Evolutionary conservation across 306 rosid genomes (phyloP), one percentile per base, ranked within the genome.

Genomic region (Echinosophora koreensis): DNA sequence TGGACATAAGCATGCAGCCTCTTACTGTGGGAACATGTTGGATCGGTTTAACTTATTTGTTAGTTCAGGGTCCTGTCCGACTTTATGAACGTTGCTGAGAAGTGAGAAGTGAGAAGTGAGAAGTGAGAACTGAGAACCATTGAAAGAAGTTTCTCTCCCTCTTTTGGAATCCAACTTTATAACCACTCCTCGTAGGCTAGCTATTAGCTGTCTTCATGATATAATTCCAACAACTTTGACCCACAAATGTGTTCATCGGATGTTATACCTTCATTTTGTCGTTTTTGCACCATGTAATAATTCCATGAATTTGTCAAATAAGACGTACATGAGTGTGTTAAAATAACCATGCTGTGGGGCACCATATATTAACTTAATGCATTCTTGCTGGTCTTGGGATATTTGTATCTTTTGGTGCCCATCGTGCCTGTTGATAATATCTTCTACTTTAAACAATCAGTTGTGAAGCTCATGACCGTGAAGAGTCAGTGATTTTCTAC

Each of bases 191-290:
- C 42, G 5, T 35, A 5, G 0, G 38, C 42, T 38, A 39, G 46
- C 46, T 39, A 49, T 49, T 35, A 75, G 80, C 80, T 75, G 80
- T 50, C 72, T 63, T 14, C 80, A 63, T 50, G 64, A 75, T 75
- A 6, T 50, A 0, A 46, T 62, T 62, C 72, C 8, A 74, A 34
- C 79, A 74, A 74, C 51, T 55, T 4, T 62, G 80, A 63, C 72
- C 71, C 54, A 47, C 71, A 28, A 11, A 14, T 9, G 4, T 62
- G 17, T 47, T 14, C 59, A 52, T 51, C 15, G 15, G 50, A 11
- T 11, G 0, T 73, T 58, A 5, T n/a, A 6, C 12, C 5, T 8
- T 28, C 56, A 6, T 10, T 1, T 46, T 74, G 49, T 61, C 46
- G 37, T 54, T 5, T 61, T 47, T 17, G 7, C 66, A 32, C 35